Evolutionary conservation across 768 basidiomycete species (phyloP).

Genomic region (Pulveroboletus sp.): DNA sequence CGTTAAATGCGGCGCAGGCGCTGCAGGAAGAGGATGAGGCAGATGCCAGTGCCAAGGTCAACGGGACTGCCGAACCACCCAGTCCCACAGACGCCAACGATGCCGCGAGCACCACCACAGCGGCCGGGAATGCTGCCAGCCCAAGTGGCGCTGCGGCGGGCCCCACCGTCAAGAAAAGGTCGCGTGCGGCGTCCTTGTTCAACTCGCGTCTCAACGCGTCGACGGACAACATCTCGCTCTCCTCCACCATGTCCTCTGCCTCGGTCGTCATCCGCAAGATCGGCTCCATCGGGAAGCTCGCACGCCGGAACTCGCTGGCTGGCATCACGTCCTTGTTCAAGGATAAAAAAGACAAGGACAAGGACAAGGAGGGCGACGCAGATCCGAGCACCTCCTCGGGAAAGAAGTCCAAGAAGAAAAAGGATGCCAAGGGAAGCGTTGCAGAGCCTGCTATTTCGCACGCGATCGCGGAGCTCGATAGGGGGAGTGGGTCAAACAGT

Average conservation of each 20-base stretch:
- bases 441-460: constrained; percentile 74
- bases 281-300: constrained; percentile 85
- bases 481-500: constrained; percentile 35
- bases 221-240: constrained; percentile 94
- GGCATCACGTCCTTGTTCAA: constrained; percentile 95
- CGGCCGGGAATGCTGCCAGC: constrained; percentile 19
- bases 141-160: constrained; percentile 20
- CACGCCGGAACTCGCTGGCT: constrained; percentile 82
- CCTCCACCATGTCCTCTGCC: constrained; percentile 91
- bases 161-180: constrained; percentile 59
- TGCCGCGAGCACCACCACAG: constrained; percentile 36
- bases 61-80: constrained; percentile 32
- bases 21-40: constrained; percentile 46
- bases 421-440: constrained; percentile 60
- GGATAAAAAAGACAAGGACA: constrained; percentile 60
- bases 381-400: constrained; percentile 28
- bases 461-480: constrained; percentile 82
- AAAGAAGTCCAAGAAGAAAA: constrained; percentile 51
- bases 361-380: constrained; percentile 40
- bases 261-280: constrained; percentile 97
- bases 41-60: constrained; percentile 13
- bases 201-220: constrained; percentile 85
- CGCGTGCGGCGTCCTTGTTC: constrained; percentile 74
- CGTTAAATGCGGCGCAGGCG: constrained; percentile 55
- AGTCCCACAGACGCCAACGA: constrained; percentile 26